Evolutionary conservation across 495 filamentous ascomycete species (phyloP).

Genomic region (Antarctomyces pellizariae): DNA sequence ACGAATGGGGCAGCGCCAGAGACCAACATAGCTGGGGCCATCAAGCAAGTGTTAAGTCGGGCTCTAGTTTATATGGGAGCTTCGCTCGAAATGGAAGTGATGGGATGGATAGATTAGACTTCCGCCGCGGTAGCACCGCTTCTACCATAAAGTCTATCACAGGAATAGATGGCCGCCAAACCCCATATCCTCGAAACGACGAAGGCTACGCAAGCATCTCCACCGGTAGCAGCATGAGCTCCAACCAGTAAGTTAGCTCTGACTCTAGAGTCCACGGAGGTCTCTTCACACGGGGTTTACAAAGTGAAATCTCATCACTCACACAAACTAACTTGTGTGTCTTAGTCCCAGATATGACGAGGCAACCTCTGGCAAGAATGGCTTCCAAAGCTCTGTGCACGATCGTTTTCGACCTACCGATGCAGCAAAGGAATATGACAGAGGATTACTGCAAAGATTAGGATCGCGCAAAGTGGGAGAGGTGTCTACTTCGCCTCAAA

Average conservation of each 20-base stretch:
- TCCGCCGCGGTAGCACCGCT: conserved; percentile 14
- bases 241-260: conserved; percentile 14
- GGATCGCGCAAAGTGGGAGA: conserved; percentile 35
- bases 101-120: conserved; percentile 11
- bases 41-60: conserved; percentile 9
- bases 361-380: conserved; percentile 6
- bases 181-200: conserved; percentile 14
- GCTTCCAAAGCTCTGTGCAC: conserved; percentile 20
- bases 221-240: conserved; percentile 16
- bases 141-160: conserved; percentile 15
- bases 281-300: conserved; percentile 12
- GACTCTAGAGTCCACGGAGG: conserved; percentile 9
- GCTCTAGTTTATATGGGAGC: conserved; percentile 12
- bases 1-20: conserved; percentile 8
- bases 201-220: conserved; percentile 29
- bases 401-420: conserved; percentile 29
- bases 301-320: conserved; percentile 11
- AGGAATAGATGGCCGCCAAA: conserved; percentile 10
- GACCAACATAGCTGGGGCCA: no score
- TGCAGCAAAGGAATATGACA: conserved; percentile 53
- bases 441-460: conserved; percentile 52
- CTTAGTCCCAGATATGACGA: conserved; percentile 11
- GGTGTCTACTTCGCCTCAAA: conserved; percentile 29
- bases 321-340: conserved; percentile 9
- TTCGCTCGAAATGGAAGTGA: conserved; percentile 7